These are phyloP conservation scores for Alternaria triticina DNA, from an alignment of 2,329 filamentous ascomycete species.

Conservation along the genomic window DNA sequence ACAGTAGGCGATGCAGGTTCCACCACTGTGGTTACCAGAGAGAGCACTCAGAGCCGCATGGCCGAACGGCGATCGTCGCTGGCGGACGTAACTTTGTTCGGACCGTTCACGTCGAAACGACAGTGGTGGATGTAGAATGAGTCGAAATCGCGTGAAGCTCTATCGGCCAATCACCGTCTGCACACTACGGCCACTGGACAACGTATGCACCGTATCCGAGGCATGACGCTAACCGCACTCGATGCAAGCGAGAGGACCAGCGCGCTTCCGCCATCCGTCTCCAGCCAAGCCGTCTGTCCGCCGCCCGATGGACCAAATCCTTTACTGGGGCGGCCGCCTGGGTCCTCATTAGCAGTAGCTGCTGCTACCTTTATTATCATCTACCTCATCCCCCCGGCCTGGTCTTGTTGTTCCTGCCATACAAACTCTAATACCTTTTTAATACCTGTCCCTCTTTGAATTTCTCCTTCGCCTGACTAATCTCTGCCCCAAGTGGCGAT, in stretches of 20 bases:
- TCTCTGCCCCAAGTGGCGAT: conserved; percentile 12
- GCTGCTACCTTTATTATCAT: conserved; percentile 26
- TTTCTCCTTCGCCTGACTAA: conserved; percentile 1
- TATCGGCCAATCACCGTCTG: no score
- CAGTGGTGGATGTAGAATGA: conserved; percentile 1
- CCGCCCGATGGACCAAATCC: conserved; percentile 20
- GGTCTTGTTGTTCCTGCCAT: not conserved
- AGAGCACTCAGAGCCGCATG: not conserved
- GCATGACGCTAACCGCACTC: not conserved
- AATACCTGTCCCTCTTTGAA: conserved; percentile 16
- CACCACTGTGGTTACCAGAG: not conserved
- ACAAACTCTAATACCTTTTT: conserved; percentile 19
- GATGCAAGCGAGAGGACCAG: not conserved
- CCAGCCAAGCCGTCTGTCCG: conserved; percentile 30
- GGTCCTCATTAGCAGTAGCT: conserved; percentile 25
- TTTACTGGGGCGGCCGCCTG: conserved; percentile 18
- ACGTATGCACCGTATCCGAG: conserved; percentile 8
- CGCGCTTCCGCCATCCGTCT: conserved; percentile 26
- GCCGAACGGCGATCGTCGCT: not conserved
- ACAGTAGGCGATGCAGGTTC: not conserved
- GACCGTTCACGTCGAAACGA: not conserved
- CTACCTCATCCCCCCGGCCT: conserved; percentile 13
- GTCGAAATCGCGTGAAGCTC: not conserved
- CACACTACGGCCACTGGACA: not conserved
- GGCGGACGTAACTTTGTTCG: not conserved